Evolutionary conservation across 768 basidiomycete species (phyloP).

Genomic region (Lanmaoa pseudosensibilis): DNA sequence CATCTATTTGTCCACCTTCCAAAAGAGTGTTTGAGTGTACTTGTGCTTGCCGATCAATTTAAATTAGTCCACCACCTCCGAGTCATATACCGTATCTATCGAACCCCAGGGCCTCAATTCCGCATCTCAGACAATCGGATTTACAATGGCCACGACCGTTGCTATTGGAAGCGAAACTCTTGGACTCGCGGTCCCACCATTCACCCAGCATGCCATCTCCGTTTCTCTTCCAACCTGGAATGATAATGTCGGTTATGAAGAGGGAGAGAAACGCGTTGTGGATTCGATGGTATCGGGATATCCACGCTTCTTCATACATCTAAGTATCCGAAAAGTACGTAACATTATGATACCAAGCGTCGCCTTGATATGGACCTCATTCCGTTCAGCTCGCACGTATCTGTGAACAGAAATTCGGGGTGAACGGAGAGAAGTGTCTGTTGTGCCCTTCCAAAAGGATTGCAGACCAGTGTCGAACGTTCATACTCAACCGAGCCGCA

Average conservation of each 20-base stretch:
- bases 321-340: slow-evolving; percentile 78
- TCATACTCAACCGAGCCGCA: slow-evolving; percentile 55
- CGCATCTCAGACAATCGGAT: background rate
- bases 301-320: slow-evolving; percentile 92
- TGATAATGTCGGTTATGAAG: slow-evolving; percentile 91
- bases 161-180: slow-evolving; percentile 23
- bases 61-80: background rate
- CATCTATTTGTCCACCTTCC: too few species aligned
- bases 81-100: background rate
- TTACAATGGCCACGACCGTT: slow-evolving; percentile 7
- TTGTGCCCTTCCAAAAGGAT: slow-evolving; percentile 72
- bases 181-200: slow-evolving; percentile 60
- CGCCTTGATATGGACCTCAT: background rate
- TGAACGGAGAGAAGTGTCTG: slow-evolving; percentile 69
- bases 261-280: slow-evolving; percentile 77
- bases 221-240: slow-evolving; percentile 93
- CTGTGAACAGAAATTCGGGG: slow-evolving; percentile 77
- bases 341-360: slow-evolving; percentile 18
- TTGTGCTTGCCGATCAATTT: too few species aligned
- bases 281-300: slow-evolving; percentile 87
- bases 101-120: background rate
- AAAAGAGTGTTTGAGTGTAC: background rate
- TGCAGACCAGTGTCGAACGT: slow-evolving; percentile 75
- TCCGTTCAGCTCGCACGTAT: slow-evolving; percentile 66
- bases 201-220: slow-evolving; percentile 86